A percentile compares a stretch with the other conserved stretches of the same genome.
phyloP scores from a whole-genome alignment of 2,329 filamentous ascomycete species.

The Colletotrichum lentis region DNA sequence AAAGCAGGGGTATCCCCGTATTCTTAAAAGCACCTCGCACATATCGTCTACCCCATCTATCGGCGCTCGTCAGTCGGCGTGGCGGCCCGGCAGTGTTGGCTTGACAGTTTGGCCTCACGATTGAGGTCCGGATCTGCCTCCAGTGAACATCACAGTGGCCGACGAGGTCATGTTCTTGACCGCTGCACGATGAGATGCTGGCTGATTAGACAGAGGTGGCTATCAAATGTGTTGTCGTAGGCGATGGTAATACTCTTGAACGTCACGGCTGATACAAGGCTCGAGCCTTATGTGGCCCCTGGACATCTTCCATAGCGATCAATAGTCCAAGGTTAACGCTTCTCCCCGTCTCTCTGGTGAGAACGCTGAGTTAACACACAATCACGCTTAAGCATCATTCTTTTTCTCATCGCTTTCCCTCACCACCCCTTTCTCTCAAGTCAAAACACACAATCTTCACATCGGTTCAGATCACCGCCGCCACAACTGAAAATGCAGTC shows the following conservation, averaged over 20 bases:
- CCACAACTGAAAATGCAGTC: conserved; percentile 23
- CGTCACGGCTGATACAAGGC: not conserved
- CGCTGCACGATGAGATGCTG: not conserved
- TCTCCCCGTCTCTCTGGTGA: not conserved
- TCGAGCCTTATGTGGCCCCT: not conserved
- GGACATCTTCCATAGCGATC: not conserved
- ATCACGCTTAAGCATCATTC: conserved; percentile 20
- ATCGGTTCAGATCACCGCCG: not conserved
- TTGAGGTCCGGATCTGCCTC: conserved; percentile 4
- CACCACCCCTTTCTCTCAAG: not conserved
- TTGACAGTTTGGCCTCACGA: conserved; percentile 17
- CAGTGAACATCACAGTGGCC: not conserved
- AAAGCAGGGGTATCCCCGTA: conserved; percentile 11
- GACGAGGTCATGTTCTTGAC: conserved; percentile 3
- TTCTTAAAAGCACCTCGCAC: not conserved
- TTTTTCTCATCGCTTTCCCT: conserved; percentile 9
- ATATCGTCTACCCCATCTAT: not conserved
- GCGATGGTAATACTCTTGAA: not conserved
- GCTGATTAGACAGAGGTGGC: conserved; percentile 6
- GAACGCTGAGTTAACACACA: conserved; percentile 4
- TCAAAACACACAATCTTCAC: not conserved
- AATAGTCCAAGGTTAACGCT: not conserved
- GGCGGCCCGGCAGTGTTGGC: conserved; percentile 20
- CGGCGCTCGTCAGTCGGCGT: not conserved
- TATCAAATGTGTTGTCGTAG: not conserved